A percentile compares a stretch with the other conserved stretches of the same genome.
Conservation (phyloP, 2,329 filamentous ascomycete genomes). For the Uncinocarpus reesii region DNA sequence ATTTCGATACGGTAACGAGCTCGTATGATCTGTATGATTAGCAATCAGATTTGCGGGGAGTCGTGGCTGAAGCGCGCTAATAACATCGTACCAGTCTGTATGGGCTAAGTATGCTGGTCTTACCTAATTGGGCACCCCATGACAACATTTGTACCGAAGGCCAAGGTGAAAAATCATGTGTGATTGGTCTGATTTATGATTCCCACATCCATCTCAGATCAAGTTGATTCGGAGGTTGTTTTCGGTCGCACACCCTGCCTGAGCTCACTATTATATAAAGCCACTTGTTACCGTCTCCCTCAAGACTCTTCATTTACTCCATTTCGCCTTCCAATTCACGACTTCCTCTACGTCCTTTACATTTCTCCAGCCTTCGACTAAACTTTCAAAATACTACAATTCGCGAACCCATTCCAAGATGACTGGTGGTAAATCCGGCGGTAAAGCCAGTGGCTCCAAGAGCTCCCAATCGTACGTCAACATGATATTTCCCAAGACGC, state of each 20-base stretch:
- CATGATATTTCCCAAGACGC: too few relatives aligned
- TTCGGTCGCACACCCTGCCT: slow-evolving; percentile 25
- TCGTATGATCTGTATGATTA: slow-evolving; percentile 42
- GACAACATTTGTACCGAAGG: slow-evolving; percentile 11
- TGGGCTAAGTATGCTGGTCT: not conserved
- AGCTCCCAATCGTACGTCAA: slow-evolving; percentile 91
- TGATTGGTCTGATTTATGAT: slow-evolving; percentile 34
- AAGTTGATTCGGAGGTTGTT: slow-evolving; percentile 37
- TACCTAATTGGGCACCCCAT: slow-evolving; percentile 17
- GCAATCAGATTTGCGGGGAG: slow-evolving; percentile 10
- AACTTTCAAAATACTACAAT: too few relatives aligned
- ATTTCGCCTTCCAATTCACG: slow-evolving; percentile 12
- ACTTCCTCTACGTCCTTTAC: too few relatives aligned
- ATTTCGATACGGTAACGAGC: slow-evolving; percentile 37
- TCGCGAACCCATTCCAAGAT: too few relatives aligned
- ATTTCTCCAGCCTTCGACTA: too few relatives aligned
- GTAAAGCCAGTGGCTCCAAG: slow-evolving; percentile 99
- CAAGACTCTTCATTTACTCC: slow-evolving; percentile 17
- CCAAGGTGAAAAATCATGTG: slow-evolving; percentile 1
- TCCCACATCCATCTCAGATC: not conserved
- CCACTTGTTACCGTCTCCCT: slow-evolving; percentile 21
- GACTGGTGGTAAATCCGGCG: slow-evolving; percentile 99
- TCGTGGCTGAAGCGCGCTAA: not conserved
- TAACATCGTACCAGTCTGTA: slow-evolving; percentile 8
- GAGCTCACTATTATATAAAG: slow-evolving; percentile 23